These are phyloP conservation scores for Eucalyptus tenuipes DNA, from an alignment of 345 rosid species.

Conservation along the genomic window DNA sequence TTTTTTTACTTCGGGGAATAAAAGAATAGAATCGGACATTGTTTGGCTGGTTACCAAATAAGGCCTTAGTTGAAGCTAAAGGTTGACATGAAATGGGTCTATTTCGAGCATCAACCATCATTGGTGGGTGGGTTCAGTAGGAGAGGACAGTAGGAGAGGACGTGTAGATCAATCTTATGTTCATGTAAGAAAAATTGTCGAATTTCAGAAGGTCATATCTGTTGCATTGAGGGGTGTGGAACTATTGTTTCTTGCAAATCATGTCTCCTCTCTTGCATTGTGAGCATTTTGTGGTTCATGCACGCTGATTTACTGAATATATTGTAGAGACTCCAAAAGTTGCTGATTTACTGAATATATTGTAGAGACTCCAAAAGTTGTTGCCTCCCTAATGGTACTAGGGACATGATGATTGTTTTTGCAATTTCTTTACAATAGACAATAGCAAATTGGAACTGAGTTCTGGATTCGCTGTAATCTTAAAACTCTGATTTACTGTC, in stretches of 20 bases:
- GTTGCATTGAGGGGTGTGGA: background rate
- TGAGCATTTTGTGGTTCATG: background rate
- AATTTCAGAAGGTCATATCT: background rate
- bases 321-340: background rate
- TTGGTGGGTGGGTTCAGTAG: background rate
- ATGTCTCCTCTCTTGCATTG: background rate
- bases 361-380: background rate
- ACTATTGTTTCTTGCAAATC: background rate
- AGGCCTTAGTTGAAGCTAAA: background rate
- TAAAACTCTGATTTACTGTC: background rate
- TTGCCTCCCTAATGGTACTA: background rate
- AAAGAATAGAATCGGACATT: too few relatives aligned
- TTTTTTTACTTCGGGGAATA: too few relatives aligned
- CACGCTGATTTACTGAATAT: background rate
- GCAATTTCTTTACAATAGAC: background rate
- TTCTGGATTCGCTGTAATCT: background rate
- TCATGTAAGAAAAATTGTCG: background rate
- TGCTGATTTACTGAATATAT: background rate
- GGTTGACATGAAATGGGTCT: background rate
- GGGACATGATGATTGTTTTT: background rate
- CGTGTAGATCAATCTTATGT: background rate
- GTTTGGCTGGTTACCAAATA: fast-evolving
- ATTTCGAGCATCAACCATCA: background rate
- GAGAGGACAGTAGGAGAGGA: background rate
- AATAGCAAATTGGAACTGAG: background rate